These are phyloP conservation scores for Diaporthe sp. DNA, from an alignment of 2,329 filamentous ascomycete genomes.

Conservation along the genomic window DNA sequence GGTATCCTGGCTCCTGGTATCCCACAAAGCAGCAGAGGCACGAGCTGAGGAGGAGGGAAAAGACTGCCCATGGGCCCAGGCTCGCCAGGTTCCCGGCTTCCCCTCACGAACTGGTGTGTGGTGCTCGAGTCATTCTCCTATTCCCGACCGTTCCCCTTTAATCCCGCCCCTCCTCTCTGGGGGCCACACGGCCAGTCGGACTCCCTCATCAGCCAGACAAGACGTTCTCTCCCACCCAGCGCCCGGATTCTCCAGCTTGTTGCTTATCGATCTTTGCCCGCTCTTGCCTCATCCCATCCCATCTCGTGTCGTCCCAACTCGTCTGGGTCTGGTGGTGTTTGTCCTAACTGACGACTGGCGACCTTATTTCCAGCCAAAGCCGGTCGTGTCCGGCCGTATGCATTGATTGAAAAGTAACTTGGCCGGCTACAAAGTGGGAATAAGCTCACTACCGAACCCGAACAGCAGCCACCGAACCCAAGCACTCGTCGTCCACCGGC, in stretches of 20 bases:
- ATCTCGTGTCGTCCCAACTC: background rate
- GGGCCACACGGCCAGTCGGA: background rate
- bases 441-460: conserved; percentile 19
- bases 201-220: background rate
- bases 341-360: background rate
- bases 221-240: conserved; percentile 2
- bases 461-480: conserved; percentile 12
- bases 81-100: background rate
- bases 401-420: conserved; percentile 3
- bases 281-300: background rate
- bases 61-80: background rate
- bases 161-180: conserved; percentile 19
- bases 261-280: conserved; percentile 16
- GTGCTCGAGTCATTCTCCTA: conserved; percentile 31
- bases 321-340: conserved; percentile 1
- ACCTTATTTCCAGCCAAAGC: conserved; percentile 33
- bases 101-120: conserved; percentile 19
- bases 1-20: background rate
- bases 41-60: background rate
- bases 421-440: background rate
- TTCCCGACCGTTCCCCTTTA: conserved; percentile 28
- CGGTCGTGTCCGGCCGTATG: background rate
- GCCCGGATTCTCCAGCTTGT: background rate
- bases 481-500: conserved; percentile 20
- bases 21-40: background rate